Evolutionary conservation across 441 rosid genomes (phyloP).

Genomic region (Pelargonium citronellum): DNA sequence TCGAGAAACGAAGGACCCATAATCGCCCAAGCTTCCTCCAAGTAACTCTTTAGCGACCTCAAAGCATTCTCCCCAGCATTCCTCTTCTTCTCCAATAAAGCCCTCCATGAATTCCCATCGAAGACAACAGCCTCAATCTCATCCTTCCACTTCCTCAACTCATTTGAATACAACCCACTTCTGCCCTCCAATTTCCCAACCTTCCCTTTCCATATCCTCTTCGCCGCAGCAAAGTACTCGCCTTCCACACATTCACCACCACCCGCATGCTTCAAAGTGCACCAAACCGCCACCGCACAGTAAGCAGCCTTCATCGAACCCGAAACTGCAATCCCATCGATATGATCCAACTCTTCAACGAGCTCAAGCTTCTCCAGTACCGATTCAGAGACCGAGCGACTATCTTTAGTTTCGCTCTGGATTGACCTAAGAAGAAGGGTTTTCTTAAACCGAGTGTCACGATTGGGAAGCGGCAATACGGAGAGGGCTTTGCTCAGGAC

Average conservation of each 20-base stretch:
- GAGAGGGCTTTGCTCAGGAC: constrained; percentile 27
- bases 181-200: constrained; percentile 25
- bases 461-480: constrained; percentile 23
- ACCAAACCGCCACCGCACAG: constrained; percentile 47
- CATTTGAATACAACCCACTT: constrained; percentile 33
- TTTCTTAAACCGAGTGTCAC: constrained; percentile 33
- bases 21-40: constrained; percentile 32
- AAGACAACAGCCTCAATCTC: constrained; percentile 34
- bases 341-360: constrained; percentile 35
- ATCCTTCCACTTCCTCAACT: constrained; percentile 24
- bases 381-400: constrained; percentile 35
- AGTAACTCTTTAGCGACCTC: constrained; percentile 28
- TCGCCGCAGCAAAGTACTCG: constrained; percentile 28
- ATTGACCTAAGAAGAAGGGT: constrained; percentile 40
- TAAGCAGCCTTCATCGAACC: constrained; percentile 49
- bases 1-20: constrained; percentile 35
- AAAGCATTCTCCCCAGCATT: constrained; percentile 28
- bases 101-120: constrained; percentile 19
- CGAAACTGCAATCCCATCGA: constrained; percentile 23
- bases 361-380: constrained; percentile 45
- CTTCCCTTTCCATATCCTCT: constrained; percentile 38
- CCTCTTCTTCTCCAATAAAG: constrained; percentile 22
- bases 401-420: constrained; percentile 13
- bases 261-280: constrained; percentile 36
- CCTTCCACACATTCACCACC: constrained; percentile 16